phyloP scores from a whole-genome alignment of 169 alveolate genomes.

The Plasmodium knowlesi region DNA sequence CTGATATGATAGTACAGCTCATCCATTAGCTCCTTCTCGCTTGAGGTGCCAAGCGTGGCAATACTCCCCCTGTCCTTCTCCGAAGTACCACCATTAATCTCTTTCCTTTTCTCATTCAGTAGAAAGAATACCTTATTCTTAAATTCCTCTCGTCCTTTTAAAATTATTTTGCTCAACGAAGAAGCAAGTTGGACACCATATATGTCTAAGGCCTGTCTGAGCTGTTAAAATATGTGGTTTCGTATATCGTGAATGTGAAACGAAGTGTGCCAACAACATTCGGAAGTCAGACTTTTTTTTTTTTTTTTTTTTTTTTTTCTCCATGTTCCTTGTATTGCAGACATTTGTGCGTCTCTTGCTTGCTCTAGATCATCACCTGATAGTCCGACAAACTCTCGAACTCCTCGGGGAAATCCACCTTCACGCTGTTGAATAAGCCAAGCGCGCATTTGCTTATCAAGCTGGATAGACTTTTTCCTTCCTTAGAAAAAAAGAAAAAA shows the following conservation, averaged over 20 bases:
- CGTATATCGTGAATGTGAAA: not conserved
- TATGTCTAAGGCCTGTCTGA: slow-evolving; percentile 70
- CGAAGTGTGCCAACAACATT: not conserved
- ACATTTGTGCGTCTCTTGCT: not conserved
- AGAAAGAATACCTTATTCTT: slow-evolving; percentile 66
- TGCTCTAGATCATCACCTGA: slow-evolving; percentile 26
- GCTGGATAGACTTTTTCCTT: slow-evolving; percentile 64
- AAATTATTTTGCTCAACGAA: slow-evolving; percentile 73
- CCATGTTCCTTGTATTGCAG: not conserved
- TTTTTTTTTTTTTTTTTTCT: too few relatives aligned
- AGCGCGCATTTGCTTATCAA: slow-evolving; percentile 38
- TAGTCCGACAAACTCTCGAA: slow-evolving; percentile 71
- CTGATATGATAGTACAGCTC: slow-evolving; percentile 48
- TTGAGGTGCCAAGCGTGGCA: not conserved
- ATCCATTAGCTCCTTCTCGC: slow-evolving; percentile 23
- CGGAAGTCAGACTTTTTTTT: not conserved
- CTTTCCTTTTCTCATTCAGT: slow-evolving; percentile 55
- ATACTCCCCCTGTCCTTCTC: slow-evolving; percentile 2
- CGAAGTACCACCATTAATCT: not conserved
- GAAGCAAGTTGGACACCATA: slow-evolving; percentile 74
- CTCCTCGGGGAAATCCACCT: slow-evolving; percentile 48
- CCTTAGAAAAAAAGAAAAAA: slow-evolving; percentile 30
- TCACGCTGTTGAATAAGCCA: slow-evolving; percentile 36
- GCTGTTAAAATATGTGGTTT: slow-evolving; percentile 8
- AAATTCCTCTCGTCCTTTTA: slow-evolving; percentile 68